These are phyloP conservation scores for Ceratobasidium papillatum DNA, from an alignment of 1,284 basidiomycete species.

Conservation along the genomic window DNA sequence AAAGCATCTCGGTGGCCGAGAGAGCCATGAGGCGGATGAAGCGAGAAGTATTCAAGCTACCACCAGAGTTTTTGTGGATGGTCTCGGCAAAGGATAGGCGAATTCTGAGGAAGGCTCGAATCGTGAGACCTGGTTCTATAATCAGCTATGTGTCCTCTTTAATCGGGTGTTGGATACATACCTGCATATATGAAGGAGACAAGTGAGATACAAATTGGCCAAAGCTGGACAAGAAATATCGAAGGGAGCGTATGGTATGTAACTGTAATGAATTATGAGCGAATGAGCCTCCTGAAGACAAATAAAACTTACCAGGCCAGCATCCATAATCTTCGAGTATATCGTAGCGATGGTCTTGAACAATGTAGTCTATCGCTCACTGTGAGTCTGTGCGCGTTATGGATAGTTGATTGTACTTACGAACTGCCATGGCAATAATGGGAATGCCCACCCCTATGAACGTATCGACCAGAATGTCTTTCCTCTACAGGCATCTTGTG, in stretches of 20 bases:
- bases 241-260: slow-evolving; percentile 35
- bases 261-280: background rate
- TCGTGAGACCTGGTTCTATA: slow-evolving; percentile 38
- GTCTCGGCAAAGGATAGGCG: slow-evolving; percentile 36
- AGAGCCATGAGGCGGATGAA: slow-evolving; percentile 37
- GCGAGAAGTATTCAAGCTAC: slow-evolving; percentile 18
- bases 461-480: slow-evolving; percentile 55
- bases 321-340: slow-evolving; percentile 44
- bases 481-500: slow-evolving; percentile 8
- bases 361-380: slow-evolving; percentile 25
- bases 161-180: background rate
- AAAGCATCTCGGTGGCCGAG: slow-evolving; percentile 23
- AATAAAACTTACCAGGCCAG: slow-evolving; percentile 21
- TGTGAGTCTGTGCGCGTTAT: background rate
- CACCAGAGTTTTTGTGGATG: slow-evolving; percentile 18
- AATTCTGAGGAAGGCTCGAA: slow-evolving; percentile 42
- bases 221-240: slow-evolving; percentile 30
- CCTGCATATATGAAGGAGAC: slow-evolving; percentile 41
- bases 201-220: slow-evolving; percentile 35
- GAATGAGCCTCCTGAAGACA: background rate
- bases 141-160: background rate
- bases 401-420: slow-evolving; percentile 57
- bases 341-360: slow-evolving; percentile 43
- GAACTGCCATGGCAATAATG: slow-evolving; percentile 58
- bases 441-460: slow-evolving; percentile 59